phyloP scores from a whole-genome alignment of 306 rosid genomes.

The Malus orientalis region DNA sequence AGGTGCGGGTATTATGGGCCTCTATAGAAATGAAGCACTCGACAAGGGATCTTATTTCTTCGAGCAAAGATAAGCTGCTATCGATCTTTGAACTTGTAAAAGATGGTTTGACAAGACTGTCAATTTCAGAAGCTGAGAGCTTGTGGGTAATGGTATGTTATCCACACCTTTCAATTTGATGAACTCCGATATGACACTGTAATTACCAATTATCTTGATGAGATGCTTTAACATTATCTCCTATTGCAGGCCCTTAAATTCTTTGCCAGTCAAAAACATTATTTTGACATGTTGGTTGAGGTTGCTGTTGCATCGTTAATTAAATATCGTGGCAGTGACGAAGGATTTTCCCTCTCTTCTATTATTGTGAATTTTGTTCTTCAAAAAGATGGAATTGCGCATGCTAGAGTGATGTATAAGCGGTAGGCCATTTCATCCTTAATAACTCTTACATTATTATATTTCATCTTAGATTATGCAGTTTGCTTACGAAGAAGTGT shows the following conservation, averaged over 20 bases:
- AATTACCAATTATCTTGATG: background rate
- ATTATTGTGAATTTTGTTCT: conserved; percentile 57
- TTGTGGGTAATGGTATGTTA: conserved; percentile 77
- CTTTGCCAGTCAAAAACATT: conserved; percentile 43
- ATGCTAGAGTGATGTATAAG: conserved; percentile 66
- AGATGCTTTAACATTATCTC: background rate
- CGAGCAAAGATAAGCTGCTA: conserved; percentile 50
- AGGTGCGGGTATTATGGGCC: conserved; percentile 50
- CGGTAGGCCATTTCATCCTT: conserved; percentile 35
- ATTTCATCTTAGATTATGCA: background rate
- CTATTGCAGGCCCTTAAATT: conserved; percentile 64
- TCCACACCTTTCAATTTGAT: background rate
- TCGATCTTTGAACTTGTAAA: conserved; percentile 52
- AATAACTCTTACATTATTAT: background rate
- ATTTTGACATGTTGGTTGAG: conserved; percentile 69
- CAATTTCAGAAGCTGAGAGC: conserved; percentile 56
- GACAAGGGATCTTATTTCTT: conserved; percentile 32
- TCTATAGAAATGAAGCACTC: conserved; percentile 46
- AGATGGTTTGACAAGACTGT: conserved; percentile 34
- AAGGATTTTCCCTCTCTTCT: conserved; percentile 73
- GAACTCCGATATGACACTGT: background rate
- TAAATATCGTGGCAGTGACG: conserved; percentile 67
- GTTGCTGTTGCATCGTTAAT: conserved; percentile 47
- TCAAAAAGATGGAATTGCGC: conserved; percentile 67
- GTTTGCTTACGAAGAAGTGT: background rate